Percentiles rank a stretch among this genome's conserved stretches.
These are phyloP conservation scores for Septoria petroselini DNA, from an alignment of 2,329 filamentous ascomycete genomes.

Conservation along the genomic window DNA sequence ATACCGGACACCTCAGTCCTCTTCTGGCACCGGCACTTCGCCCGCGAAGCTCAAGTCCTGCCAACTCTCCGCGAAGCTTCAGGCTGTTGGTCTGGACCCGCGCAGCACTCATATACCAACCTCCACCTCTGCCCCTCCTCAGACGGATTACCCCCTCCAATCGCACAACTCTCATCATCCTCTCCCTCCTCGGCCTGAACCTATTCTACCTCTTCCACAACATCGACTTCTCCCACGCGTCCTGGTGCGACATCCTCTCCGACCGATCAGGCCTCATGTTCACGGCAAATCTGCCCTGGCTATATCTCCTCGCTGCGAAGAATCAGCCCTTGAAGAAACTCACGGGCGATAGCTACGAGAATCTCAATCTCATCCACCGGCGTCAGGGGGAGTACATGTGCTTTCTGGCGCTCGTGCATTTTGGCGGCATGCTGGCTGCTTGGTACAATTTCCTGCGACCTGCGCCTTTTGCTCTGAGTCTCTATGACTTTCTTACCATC, in stretches of 20 bases:
- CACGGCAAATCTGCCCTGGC: constrained; percentile 50
- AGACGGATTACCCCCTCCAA: constrained; percentile 59
- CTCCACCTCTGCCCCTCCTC: constrained; percentile 54
- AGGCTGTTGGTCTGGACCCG: constrained; percentile 11
- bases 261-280: constrained; percentile 57
- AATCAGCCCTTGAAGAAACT: constrained; percentile 61
- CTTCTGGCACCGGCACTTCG: constrained; percentile 31
- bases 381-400: constrained; percentile 62
- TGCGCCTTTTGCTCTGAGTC: constrained; percentile 44
- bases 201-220: constrained; percentile 57
- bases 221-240: constrained; percentile 43
- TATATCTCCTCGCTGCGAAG: constrained; percentile 65
- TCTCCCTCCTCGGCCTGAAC: constrained; percentile 54
- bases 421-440: constrained; percentile 52
- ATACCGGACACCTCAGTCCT: constrained; percentile 34
- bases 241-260: constrained; percentile 49
- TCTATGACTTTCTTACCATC: constrained; percentile 52
- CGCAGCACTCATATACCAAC: constrained; percentile 55
- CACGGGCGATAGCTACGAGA: constrained; percentile 64
- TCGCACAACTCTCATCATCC: constrained; percentile 52
- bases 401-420: constrained; percentile 57
- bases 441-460: constrained; percentile 53
- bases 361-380: constrained; percentile 63
- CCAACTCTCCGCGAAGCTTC: background rate
- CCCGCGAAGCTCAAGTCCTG: constrained; percentile 1